A percentile compares a stretch with the other conserved stretches of the same genome.
Conservation (phyloP, 208 protist species). For the Wallacemonas sp. region DNA sequence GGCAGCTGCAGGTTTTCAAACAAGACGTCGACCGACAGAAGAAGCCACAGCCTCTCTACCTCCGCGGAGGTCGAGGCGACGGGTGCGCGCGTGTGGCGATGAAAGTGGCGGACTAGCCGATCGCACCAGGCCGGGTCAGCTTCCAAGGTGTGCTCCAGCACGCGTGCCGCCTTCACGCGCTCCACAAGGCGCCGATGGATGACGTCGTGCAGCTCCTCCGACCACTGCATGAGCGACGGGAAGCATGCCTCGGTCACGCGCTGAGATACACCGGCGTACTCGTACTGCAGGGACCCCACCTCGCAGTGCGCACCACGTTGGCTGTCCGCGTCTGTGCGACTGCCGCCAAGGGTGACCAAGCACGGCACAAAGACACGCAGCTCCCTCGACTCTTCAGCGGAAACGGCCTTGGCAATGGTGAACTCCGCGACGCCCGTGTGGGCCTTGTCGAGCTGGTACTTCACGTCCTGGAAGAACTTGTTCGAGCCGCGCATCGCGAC, state of each 20-base stretch:
- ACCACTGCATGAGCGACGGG: slow-evolving; percentile 73
- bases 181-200: slow-evolving; percentile 46
- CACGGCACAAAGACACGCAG: slow-evolving; percentile 78
- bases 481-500: slow-evolving; percentile 78
- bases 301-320: not conserved
- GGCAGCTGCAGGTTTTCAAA: slow-evolving; percentile 71
- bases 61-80: not conserved
- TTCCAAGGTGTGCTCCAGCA: slow-evolving; percentile 48
- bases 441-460: slow-evolving; percentile 36
- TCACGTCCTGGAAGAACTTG: slow-evolving; percentile 75
- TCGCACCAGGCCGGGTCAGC: slow-evolving; percentile 35
- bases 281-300: slow-evolving; percentile 13
- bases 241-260: slow-evolving; percentile 82
- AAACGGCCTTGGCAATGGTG: slow-evolving; percentile 61
- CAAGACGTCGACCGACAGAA: slow-evolving; percentile 74
- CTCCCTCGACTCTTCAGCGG: slow-evolving; percentile 52
- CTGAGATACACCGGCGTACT: slow-evolving; percentile 66
- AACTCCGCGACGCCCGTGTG: slow-evolving; percentile 29
- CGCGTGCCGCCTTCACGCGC: slow-evolving; percentile 41
- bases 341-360: slow-evolving; percentile 23
- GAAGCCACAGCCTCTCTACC: slow-evolving; percentile 26
- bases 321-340: not conserved
- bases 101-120: slow-evolving; percentile 28
- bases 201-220: slow-evolving; percentile 54
- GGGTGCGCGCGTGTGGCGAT: slow-evolving; percentile 3